These are phyloP conservation scores for Tylopilus sp. DNA, from an alignment of 1,284 basidiomycete genomes.

Conservation along the genomic window DNA sequence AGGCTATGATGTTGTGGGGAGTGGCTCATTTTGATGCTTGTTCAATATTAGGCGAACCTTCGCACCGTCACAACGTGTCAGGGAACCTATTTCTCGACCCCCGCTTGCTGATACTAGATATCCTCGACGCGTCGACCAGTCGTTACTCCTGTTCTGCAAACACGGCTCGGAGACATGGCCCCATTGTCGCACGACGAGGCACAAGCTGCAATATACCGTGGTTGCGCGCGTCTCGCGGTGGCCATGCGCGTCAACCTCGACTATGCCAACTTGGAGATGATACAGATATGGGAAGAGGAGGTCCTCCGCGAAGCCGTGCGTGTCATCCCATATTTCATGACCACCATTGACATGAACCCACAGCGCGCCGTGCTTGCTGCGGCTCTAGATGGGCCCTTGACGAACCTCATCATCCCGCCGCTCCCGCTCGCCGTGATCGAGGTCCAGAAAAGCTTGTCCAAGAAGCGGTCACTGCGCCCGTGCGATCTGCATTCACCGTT, in stretches of 20 bases:
- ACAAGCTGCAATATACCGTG: constrained; percentile 6
- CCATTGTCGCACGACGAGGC: constrained; percentile 7
- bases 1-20: background rate
- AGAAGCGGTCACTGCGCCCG: constrained; percentile 4
- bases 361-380: constrained; percentile 6
- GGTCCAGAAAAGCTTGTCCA: background rate
- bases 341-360: background rate
- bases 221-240: constrained; percentile 13
- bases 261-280: background rate
- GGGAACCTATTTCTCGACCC: background rate
- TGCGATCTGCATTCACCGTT: constrained; percentile 14
- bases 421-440: constrained; percentile 17
- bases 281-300: constrained; percentile 3
- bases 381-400: background rate
- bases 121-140: background rate
- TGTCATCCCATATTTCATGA: background rate
- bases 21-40: background rate
- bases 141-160: background rate
- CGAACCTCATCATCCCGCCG: constrained; percentile 13
- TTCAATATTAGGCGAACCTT: background rate
- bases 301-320: constrained; percentile 4
- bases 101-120: background rate
- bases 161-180: background rate
- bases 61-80: too few species aligned
- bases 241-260: constrained; percentile 11